phyloP scores from a whole-genome alignment of 306 rosid genomes.

The Fragaria nilgerrensis region DNA sequence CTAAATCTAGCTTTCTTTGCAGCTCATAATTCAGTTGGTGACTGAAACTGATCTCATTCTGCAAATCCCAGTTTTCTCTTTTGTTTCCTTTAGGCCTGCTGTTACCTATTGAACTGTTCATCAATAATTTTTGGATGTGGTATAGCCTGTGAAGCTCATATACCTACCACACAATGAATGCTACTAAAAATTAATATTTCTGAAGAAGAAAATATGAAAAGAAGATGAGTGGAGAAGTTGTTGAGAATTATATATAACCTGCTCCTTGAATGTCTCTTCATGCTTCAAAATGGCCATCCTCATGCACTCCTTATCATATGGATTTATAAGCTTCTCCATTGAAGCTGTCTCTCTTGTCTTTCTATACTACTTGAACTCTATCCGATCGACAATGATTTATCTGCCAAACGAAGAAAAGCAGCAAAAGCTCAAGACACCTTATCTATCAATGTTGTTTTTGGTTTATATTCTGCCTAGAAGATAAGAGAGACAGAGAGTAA shows the following conservation, averaged over 20 bases:
- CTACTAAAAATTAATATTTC: neutral
- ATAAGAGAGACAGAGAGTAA: slow-evolving; percentile 10
- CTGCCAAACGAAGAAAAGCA: slow-evolving; percentile 36
- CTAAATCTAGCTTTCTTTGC: slow-evolving; percentile 56
- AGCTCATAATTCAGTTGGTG: slow-evolving; percentile 28
- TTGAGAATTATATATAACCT: slow-evolving; percentile 39
- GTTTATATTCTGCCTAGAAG: slow-evolving; percentile 18
- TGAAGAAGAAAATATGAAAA: neutral
- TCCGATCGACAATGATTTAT: slow-evolving; percentile 10
- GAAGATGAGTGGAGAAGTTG: neutral
- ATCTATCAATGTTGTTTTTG: slow-evolving; percentile 11
- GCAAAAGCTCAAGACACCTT: neutral
- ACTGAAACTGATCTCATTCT: slow-evolving; percentile 42
- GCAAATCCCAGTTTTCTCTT: slow-evolving; percentile 43
- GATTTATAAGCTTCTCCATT: slow-evolving; percentile 73
- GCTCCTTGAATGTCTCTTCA: slow-evolving; percentile 78
- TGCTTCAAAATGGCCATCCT: slow-evolving; percentile 75
- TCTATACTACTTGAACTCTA: neutral
- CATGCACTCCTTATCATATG: slow-evolving; percentile 68
- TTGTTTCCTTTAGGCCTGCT: slow-evolving; percentile 35
- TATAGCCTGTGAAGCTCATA: slow-evolving; percentile 87
- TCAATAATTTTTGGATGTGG: slow-evolving; percentile 69
- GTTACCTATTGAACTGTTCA: slow-evolving; percentile 50
- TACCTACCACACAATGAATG: slow-evolving; percentile 45
- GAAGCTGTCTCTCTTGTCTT: slow-evolving; percentile 15